Conservation (phyloP, 768 basidiomycete species). For the Imleria badia region DNA sequence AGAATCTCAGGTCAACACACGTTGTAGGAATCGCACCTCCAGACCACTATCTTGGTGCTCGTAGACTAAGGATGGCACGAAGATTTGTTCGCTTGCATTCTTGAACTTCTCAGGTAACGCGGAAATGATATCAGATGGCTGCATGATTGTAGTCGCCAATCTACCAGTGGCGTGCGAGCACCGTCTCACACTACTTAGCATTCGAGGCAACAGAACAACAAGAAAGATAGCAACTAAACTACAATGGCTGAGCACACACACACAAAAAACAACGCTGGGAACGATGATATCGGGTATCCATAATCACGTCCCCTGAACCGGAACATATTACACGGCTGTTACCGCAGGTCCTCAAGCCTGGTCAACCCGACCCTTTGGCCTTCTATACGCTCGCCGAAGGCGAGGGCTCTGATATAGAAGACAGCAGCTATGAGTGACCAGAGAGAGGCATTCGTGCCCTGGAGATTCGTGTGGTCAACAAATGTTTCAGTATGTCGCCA, state of each 20-base stretch:
- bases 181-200: background rate
- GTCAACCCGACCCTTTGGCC: slow-evolving; percentile 58
- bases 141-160: slow-evolving; percentile 9
- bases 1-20: background rate
- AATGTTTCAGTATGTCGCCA: background rate
- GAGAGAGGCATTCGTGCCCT: slow-evolving; percentile 84
- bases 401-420: slow-evolving; percentile 66
- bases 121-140: slow-evolving; percentile 50
- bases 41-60: slow-evolving; percentile 60
- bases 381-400: slow-evolving; percentile 67
- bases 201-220: background rate
- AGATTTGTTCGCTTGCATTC: slow-evolving; percentile 67
- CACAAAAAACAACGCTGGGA: background rate
- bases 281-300: background rate
- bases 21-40: slow-evolving; percentile 46
- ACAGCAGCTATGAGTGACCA: slow-evolving; percentile 73
- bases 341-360: slow-evolving; percentile 46
- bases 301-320: background rate
- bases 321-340: background rate
- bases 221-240: background rate
- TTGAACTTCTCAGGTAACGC: slow-evolving; percentile 55
- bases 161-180: slow-evolving; percentile 13
- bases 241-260: background rate
- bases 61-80: slow-evolving; percentile 73
- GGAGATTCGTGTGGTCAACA: slow-evolving; percentile 3